Conservation (phyloP, 75 land plant species). For the Ceratopteris richardii region DNA sequence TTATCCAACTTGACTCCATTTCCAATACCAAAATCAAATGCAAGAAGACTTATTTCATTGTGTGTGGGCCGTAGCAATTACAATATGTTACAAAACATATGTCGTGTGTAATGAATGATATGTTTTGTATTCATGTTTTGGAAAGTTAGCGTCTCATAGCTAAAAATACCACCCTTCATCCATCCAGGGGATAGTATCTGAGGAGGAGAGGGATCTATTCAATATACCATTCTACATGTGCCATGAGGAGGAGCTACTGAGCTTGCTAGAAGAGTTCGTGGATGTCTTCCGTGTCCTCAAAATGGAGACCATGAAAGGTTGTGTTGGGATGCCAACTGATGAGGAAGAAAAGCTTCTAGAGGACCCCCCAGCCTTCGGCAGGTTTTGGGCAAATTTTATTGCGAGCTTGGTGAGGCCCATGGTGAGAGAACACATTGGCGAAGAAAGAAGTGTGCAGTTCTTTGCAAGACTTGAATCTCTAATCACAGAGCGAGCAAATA, state of each 20-base stretch:
- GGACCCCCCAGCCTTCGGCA: slow-evolving; percentile 37
- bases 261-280: slow-evolving; percentile 42
- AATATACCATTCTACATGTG: slow-evolving; percentile 60
- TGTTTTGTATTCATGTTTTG: too few relatives aligned
- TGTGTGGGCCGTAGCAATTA: too few relatives aligned
- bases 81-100: too few relatives aligned
- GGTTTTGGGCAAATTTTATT: slow-evolving; percentile 43
- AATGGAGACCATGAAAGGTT: slow-evolving; percentile 25
- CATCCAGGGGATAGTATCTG: slow-evolving; percentile 49
- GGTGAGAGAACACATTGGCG: slow-evolving; percentile 51
- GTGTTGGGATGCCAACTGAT: slow-evolving; percentile 46
- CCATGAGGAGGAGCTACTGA: slow-evolving; percentile 41
- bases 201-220: slow-evolving; percentile 50
- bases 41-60: too few relatives aligned
- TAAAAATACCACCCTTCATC: too few relatives aligned
- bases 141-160: too few relatives aligned
- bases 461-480: slow-evolving; percentile 33
- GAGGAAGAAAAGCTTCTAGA: slow-evolving; percentile 25
- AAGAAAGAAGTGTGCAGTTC: slow-evolving; percentile 31
- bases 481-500: slow-evolving; percentile 15
- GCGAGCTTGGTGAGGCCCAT: slow-evolving; percentile 40
- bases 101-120: too few relatives aligned
- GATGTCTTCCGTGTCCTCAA: slow-evolving; percentile 29
- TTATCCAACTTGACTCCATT: too few relatives aligned
- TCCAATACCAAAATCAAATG: too few relatives aligned